Evolutionary conservation across 1,284 basidiomycete genomes (phyloP).

Genomic region (Wolfiporia cocos): DNA sequence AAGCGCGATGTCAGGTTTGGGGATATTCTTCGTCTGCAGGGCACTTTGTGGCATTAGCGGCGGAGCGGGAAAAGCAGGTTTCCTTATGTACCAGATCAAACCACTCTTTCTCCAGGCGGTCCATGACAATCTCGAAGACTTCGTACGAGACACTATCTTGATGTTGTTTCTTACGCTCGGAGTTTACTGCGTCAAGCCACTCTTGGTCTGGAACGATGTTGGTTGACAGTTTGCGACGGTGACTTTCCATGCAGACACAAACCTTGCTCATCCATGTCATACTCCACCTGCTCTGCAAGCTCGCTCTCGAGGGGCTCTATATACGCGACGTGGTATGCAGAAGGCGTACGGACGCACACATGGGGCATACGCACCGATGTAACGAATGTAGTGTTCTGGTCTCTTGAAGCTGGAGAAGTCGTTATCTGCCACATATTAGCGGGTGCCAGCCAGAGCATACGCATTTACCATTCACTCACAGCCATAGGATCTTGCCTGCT

Average conservation of each 20-base stretch:
- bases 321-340: not conserved
- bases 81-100: slow-evolving; percentile 75
- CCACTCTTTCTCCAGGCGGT: slow-evolving; percentile 98
- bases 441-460: no score
- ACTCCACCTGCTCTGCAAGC: slow-evolving; percentile 90
- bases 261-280: slow-evolving; percentile 99
- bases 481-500: slow-evolving; percentile 25
- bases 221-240: no score
- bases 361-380: slow-evolving; percentile 62
- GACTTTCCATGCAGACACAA: slow-evolving; percentile 10
- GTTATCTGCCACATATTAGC: slow-evolving; percentile 50
- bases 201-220: slow-evolving; percentile 95
- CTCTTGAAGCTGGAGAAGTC: slow-evolving; percentile 71
- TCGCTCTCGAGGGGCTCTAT: slow-evolving; percentile 92
- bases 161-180: slow-evolving; percentile 77
- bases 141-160: slow-evolving; percentile 77
- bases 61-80: not conserved
- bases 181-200: slow-evolving; percentile 89
- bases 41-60: slow-evolving; percentile 3
- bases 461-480: no score
- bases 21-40: slow-evolving; percentile 80
- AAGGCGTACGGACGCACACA: not conserved
- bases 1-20: slow-evolving; percentile 76
- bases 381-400: slow-evolving; percentile 85
- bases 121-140: slow-evolving; percentile 94